These are phyloP conservation scores for Torulaspora franciscae DNA, from an alignment of 805 yeast genomes.

Conservation along the genomic window DNA sequence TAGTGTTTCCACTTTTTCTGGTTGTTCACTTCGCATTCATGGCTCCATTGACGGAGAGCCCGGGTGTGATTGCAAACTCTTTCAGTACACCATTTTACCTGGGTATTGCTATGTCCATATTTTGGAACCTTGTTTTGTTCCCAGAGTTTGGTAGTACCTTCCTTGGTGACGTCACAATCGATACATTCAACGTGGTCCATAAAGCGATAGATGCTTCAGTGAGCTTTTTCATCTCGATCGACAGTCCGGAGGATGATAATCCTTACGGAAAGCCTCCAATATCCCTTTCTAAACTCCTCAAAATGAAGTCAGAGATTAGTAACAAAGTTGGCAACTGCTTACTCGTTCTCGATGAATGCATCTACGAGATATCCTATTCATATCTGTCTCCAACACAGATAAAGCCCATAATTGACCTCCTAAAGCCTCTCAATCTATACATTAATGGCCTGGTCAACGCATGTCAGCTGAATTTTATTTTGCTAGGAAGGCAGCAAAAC, in stretches of 20 bases:
- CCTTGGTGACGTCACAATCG: slow-evolving; percentile 42
- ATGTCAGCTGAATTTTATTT: slow-evolving; percentile 43
- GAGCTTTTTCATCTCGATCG: slow-evolving; percentile 37
- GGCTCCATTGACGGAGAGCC: slow-evolving; percentile 33
- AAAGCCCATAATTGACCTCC: slow-evolving; percentile 33
- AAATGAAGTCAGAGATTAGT: slow-evolving; percentile 34
- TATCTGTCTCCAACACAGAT: slow-evolving; percentile 42
- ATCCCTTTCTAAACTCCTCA: slow-evolving; percentile 34
- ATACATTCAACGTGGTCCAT: slow-evolving; percentile 40
- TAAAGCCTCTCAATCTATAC: slow-evolving; percentile 34
- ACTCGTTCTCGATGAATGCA: slow-evolving; percentile 43
- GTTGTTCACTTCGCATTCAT: slow-evolving; percentile 48
- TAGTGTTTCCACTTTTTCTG: slow-evolving; percentile 45
- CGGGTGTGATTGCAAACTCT: slow-evolving; percentile 34
- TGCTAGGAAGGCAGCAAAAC: slow-evolving; percentile 29
- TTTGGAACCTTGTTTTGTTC: slow-evolving; percentile 41
- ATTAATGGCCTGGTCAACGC: slow-evolving; percentile 44
- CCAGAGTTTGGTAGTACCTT: slow-evolving; percentile 52
- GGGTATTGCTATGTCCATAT: slow-evolving; percentile 43
- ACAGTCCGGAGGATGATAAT: slow-evolving; percentile 10
- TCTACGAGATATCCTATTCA: slow-evolving; percentile 47
- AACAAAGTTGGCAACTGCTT: slow-evolving; percentile 36
- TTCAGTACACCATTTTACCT: slow-evolving; percentile 43
- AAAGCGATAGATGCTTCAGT: slow-evolving; percentile 38
- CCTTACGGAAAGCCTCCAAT: slow-evolving; percentile 24